Percentiles rank a stretch among this genome's conserved stretches.
Conservation (phyloP, 164 flowering plant genomes). For the Taxillus chinensis region DNA sequence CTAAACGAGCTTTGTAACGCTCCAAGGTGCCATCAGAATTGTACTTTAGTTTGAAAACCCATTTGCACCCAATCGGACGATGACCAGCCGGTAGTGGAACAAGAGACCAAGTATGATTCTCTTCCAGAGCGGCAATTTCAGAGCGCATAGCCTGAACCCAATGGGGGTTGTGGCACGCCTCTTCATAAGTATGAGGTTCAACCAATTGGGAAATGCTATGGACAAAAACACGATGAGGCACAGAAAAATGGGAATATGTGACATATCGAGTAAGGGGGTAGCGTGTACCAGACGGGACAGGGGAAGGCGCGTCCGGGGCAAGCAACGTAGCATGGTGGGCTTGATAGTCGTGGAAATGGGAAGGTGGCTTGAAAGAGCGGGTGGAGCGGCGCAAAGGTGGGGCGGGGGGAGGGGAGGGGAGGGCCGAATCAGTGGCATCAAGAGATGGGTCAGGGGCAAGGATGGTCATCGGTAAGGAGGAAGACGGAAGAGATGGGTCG, state of each 20-base stretch:
- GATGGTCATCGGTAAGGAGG: no score
- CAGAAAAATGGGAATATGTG: background rate
- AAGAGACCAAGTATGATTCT: background rate
- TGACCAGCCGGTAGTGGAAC: background rate
- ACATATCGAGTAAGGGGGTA: background rate
- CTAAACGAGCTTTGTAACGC: background rate
- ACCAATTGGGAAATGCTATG: background rate
- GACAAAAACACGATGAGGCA: background rate
- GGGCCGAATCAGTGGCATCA: no score
- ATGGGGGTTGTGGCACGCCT: background rate
- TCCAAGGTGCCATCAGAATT: background rate
- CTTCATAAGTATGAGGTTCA: background rate
- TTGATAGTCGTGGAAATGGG: no score
- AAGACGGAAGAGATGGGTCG: no score
- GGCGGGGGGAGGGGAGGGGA: no score
- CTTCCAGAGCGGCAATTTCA: background rate
- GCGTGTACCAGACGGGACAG: background rate
- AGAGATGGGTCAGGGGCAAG: no score
- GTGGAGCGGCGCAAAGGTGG: no score
- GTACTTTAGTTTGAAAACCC: background rate
- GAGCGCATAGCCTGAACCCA: background rate
- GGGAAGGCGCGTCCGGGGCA: no score
- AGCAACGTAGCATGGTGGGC: no score
- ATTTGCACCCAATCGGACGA: background rate
- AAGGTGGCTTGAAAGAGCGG: no score